Conservation (phyloP, 2,329 filamentous ascomycete species). For the Aureobasidium leucospermi region DNA sequence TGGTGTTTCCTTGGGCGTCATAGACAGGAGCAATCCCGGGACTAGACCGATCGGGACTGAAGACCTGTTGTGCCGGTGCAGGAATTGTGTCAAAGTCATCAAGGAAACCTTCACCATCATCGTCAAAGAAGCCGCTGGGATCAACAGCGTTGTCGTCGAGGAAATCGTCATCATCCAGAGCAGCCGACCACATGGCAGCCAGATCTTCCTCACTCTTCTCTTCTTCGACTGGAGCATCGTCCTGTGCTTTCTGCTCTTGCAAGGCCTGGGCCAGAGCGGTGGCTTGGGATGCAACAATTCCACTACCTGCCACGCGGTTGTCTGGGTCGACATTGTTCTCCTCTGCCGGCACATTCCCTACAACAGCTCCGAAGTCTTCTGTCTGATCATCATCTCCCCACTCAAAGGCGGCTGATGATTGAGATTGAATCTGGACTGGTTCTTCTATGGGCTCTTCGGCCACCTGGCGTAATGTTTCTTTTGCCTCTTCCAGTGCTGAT, state of each 20-base stretch:
- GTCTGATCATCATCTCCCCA: slow-evolving; percentile 17
- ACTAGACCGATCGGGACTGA: not conserved
- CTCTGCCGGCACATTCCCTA: not conserved
- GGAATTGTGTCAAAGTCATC: slow-evolving; percentile 49
- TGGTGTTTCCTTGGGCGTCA: slow-evolving; percentile 5
- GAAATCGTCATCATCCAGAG: slow-evolving; percentile 60
- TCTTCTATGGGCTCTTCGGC: slow-evolving; percentile 3
- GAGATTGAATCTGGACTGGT: not conserved
- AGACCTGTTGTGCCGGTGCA: not conserved
- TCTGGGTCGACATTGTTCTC: not conserved
- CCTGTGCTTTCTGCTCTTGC: slow-evolving; percentile 10
- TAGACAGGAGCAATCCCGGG: slow-evolving; percentile 9
- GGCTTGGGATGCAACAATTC: slow-evolving; percentile 5
- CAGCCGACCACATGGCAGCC: slow-evolving; percentile 75
- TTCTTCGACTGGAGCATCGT: slow-evolving; percentile 7
- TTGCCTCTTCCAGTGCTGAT: not conserved
- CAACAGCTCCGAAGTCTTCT: slow-evolving; percentile 10
- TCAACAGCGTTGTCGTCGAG: slow-evolving; percentile 63
- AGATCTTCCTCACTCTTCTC: slow-evolving; percentile 51
- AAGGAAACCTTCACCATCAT: slow-evolving; percentile 79
- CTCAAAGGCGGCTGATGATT: slow-evolving; percentile 8
- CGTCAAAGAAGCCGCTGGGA: slow-evolving; percentile 61
- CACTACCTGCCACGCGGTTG: slow-evolving; percentile 1
- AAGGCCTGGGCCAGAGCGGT: slow-evolving; percentile 11
- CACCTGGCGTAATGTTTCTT: not conserved